Percentiles rank a stretch among this genome's conserved stretches.
Evolutionary conservation across 768 basidiomycete species (phyloP).

Genomic region (Chalciporus sphaerocephalus): DNA sequence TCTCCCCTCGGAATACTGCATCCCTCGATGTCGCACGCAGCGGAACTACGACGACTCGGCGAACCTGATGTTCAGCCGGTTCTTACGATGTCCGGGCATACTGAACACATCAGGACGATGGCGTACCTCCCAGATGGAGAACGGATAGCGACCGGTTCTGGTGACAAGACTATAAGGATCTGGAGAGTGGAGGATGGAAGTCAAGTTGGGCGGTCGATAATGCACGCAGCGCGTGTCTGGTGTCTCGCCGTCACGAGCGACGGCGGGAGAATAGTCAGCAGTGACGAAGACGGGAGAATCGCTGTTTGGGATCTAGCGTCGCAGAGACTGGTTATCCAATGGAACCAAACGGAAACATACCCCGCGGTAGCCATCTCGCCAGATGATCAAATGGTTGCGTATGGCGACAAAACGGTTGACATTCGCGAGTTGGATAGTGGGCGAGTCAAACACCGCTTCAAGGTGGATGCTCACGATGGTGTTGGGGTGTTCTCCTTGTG

Average conservation of each 20-base stretch:
- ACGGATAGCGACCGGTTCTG: slow-evolving; percentile 1
- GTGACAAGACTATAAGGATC: background rate
- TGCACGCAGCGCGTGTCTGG: background rate
- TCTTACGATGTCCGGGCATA: background rate
- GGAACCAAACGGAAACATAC: rapidly evolving
- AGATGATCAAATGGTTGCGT: background rate
- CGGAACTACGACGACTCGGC: no score
- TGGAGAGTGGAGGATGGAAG: background rate
- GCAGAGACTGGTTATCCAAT: background rate
- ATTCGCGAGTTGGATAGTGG: no score
- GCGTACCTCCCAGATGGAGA: slow-evolving; percentile 1
- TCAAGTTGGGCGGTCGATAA: background rate
- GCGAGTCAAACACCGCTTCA: no score
- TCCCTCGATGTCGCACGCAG: no score
- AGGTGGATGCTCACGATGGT: background rate
- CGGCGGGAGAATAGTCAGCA: slow-evolving; percentile 1
- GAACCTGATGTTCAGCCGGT: background rate
- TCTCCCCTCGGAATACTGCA: no score
- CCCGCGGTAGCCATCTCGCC: background rate
- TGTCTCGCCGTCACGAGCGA: background rate
- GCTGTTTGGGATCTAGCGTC: slow-evolving; percentile 4
- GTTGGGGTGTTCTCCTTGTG: no score
- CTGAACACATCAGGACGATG: background rate
- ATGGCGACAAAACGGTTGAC: background rate
- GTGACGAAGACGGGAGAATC: background rate